These are phyloP conservation scores for Xanthoconium separans DNA, from an alignment of 1,284 basidiomycete genomes.

Conservation along the genomic window DNA sequence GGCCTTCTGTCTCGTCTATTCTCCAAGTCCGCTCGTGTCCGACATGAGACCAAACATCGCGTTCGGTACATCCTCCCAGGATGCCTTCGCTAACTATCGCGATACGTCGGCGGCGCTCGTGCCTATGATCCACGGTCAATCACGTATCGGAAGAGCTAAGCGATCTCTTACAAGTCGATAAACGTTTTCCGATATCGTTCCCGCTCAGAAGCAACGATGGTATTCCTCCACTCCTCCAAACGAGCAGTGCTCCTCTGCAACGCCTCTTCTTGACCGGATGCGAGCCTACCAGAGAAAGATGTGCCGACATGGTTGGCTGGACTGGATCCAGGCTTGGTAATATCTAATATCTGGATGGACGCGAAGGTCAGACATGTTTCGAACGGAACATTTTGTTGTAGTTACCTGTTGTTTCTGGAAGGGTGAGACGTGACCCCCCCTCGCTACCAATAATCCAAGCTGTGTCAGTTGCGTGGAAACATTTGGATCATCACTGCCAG, in stretches of 20 bases:
- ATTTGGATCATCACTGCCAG: conserved; percentile 37
- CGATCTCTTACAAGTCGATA: conserved; percentile 56
- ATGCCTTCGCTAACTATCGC: conserved; percentile 59
- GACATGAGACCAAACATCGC: conserved; percentile 77
- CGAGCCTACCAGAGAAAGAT: conserved; percentile 18
- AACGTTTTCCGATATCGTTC: conserved; percentile 68
- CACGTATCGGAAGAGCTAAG: background rate
- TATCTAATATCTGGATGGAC: conserved; percentile 22
- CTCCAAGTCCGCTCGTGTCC: conserved; percentile 58
- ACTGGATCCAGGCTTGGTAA: conserved; percentile 15
- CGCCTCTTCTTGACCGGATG: conserved; percentile 44
- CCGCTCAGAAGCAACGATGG: conserved; percentile 61
- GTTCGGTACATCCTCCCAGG: conserved; percentile 60
- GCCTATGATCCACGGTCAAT: conserved; percentile 42
- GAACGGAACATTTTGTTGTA: background rate
- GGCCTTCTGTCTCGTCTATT: conserved; percentile 87
- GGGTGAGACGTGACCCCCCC: conserved; percentile 57
- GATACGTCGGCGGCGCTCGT: conserved; percentile 70
- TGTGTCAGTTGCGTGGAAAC: conserved; percentile 68
- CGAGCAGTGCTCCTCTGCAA: conserved; percentile 59
- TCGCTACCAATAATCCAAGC: conserved; percentile 61
- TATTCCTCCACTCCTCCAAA: conserved; percentile 70
- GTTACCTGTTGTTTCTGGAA: conserved; percentile 67
- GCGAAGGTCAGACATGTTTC: conserved; percentile 2
- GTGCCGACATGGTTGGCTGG: background rate